Percentiles rank a stretch among this genome's conserved stretches.
Conservation (phyloP, 495 filamentous ascomycete genomes). For the Bathelium albidoporum region DNA sequence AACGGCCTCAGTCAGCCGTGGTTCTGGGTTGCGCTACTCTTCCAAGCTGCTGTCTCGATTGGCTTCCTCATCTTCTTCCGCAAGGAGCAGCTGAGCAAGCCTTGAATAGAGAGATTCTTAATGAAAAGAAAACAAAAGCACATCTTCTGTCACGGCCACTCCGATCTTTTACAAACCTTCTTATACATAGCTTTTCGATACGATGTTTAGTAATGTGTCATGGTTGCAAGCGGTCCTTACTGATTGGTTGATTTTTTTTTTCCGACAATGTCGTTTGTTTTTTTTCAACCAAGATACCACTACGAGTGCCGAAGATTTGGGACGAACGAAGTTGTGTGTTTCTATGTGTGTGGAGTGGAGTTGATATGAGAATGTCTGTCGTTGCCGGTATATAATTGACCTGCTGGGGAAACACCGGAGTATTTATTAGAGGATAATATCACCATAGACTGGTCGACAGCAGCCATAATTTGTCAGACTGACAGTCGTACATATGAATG, state of each 20-base stretch:
- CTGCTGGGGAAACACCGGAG: not conserved
- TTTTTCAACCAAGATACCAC: not conserved
- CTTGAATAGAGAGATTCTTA: conserved; percentile 20
- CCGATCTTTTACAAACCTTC: not conserved
- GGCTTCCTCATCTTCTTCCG: conserved; percentile 63
- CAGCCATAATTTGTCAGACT: not conserved
- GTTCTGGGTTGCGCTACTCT: conserved; percentile 57
- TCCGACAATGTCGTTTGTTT: not conserved
- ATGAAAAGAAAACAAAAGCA: not conserved
- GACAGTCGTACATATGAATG: not conserved
- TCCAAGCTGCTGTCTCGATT: conserved; percentile 53
- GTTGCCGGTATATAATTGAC: not conserved
- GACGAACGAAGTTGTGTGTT: not conserved
- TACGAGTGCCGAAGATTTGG: not conserved
- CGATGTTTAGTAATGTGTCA: not conserved
- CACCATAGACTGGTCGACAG: not conserved
- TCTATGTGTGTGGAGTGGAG: not conserved
- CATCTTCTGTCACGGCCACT: not conserved
- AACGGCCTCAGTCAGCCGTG: conserved; percentile 44
- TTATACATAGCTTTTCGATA: conserved; percentile 4
- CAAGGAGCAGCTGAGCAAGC: conserved; percentile 62
- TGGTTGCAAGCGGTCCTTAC: not conserved
- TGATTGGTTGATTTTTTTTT: not conserved
- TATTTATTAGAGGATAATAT: not conserved
- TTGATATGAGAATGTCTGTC: not conserved